Percentiles rank a stretch among this genome's conserved stretches.
Evolutionary conservation across 2,329 filamentous ascomycete species (phyloP).

Genomic region (Pseudogymnoascus sp.): DNA sequence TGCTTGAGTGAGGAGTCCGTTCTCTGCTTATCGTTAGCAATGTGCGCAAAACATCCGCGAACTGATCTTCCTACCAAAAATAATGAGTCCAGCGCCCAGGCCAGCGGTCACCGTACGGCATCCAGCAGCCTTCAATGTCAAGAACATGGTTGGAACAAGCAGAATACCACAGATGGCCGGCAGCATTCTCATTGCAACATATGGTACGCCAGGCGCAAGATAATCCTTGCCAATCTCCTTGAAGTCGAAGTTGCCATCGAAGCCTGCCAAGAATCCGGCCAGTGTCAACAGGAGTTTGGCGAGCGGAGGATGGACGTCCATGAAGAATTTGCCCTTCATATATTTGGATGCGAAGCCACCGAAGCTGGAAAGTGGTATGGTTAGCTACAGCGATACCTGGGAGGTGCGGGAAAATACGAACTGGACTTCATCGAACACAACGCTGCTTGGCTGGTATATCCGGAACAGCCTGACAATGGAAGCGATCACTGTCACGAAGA

Average conservation of each 20-base stretch:
- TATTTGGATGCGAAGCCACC: conserved; percentile 98
- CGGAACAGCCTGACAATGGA: conserved; percentile 80
- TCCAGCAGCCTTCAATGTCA: conserved; percentile 84
- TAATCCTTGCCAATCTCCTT: conserved; percentile 99
- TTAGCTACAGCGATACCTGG: conserved; percentile 16
- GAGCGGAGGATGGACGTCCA: conserved; percentile 98
- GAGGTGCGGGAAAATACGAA: conserved; percentile 43
- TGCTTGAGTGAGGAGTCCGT: conserved; percentile 89
- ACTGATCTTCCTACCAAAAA: conserved; percentile 60
- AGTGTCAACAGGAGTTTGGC: conserved; percentile 95
- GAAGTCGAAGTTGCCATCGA: conserved; percentile 94
- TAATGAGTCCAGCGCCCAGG: conserved; percentile 76
- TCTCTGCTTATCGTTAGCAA: conserved; percentile 53
- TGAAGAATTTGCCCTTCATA: conserved; percentile 98
- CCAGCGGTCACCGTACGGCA: conserved; percentile 80
- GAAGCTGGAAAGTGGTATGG: conserved; percentile 52
- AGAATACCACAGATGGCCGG: conserved; percentile 84
- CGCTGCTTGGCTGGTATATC: conserved; percentile 91
- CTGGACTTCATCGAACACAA: conserved; percentile 99
- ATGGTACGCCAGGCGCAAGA: conserved; percentile 85
- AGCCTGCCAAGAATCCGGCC: conserved; percentile 89
- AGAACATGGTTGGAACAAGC: conserved; percentile 84
- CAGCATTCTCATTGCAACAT: conserved; percentile 93
- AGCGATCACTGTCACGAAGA: conserved; percentile 64
- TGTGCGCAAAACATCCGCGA: background rate